These are phyloP conservation scores for Tarenaya hassleriana DNA, from an alignment of 345 rosid species.

Conservation along the genomic window DNA sequence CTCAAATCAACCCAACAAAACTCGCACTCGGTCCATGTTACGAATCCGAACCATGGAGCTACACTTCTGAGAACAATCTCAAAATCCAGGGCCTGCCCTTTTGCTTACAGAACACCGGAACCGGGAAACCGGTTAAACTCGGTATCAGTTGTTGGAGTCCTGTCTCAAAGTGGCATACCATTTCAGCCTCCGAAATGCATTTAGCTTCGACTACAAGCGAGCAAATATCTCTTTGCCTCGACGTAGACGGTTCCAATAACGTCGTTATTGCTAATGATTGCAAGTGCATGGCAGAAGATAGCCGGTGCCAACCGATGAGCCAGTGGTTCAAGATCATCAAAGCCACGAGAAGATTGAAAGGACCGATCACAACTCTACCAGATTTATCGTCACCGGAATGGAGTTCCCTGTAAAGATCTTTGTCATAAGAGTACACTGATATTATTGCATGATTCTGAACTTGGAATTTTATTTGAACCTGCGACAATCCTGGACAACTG, in stretches of 20 bases:
- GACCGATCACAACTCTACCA: too few relatives aligned
- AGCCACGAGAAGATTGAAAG: too few relatives aligned
- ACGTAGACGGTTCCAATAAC: conserved; percentile 43
- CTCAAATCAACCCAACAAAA: conserved; percentile 26
- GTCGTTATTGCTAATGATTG: conserved; percentile 37
- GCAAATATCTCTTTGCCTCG: conserved; percentile 50
- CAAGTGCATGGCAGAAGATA: conserved; percentile 45
- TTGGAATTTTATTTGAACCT: too few relatives aligned
- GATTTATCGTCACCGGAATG: too few relatives aligned
- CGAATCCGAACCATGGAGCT: conserved; percentile 49
- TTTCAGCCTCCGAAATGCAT: conserved; percentile 77
- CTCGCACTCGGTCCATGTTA: conserved; percentile 55
- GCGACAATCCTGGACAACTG: too few relatives aligned
- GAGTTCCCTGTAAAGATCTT: too few relatives aligned
- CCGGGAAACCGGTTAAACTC: conserved; percentile 40
- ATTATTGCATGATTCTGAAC: too few relatives aligned
- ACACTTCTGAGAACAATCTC: too few relatives aligned
- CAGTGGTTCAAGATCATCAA: conserved; percentile 82
- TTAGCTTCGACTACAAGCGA: conserved; percentile 35
- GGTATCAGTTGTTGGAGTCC: conserved; percentile 29
- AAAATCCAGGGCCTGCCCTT: conserved; percentile 32
- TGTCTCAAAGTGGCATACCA: conserved; percentile 48
- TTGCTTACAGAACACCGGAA: conserved; percentile 47
- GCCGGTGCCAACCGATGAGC: conserved; percentile 46
- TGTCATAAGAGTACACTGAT: too few relatives aligned